These are phyloP conservation scores for Trichophyton verrucosum DNA, from an alignment of 2,329 filamentous ascomycete species.

Conservation along the genomic window DNA sequence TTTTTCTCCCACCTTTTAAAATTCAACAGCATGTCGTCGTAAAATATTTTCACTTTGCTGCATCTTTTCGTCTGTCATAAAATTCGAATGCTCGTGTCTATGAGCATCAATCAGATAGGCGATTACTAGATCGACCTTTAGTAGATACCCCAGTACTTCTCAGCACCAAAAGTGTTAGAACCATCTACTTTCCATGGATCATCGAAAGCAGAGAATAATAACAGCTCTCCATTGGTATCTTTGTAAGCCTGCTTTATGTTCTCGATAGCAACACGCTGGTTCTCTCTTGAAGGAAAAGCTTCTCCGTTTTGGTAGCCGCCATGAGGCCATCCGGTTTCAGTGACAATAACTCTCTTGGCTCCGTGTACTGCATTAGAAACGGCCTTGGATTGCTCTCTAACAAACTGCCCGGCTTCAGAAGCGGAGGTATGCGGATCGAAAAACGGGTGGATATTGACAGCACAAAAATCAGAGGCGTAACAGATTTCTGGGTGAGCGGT, in stretches of 20 bases:
- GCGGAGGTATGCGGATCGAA: conserved; percentile 56
- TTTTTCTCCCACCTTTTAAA: not conserved
- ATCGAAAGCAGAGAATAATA: conserved; percentile 71
- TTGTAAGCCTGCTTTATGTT: conserved; percentile 52
- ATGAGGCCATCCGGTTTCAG: conserved; percentile 76
- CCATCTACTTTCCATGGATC: conserved; percentile 63
- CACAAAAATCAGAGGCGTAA: conserved; percentile 61
- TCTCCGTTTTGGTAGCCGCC: conserved; percentile 51
- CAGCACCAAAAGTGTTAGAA: conserved; percentile 52
- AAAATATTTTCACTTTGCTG: not conserved
- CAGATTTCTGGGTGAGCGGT: conserved; percentile 57
- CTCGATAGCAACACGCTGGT: conserved; percentile 54
- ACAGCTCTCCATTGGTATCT: conserved; percentile 35
- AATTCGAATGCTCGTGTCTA: not conserved
- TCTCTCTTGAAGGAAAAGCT: conserved; percentile 55
- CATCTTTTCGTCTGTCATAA: not conserved
- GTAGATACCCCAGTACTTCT: conserved; percentile 58
- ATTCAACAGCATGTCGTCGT: not conserved
- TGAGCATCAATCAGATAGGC: not conserved
- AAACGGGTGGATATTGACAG: conserved; percentile 73
- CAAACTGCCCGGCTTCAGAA: conserved; percentile 52
- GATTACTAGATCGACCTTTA: not conserved
- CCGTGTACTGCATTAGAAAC: conserved; percentile 38
- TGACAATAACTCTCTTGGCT: conserved; percentile 56
- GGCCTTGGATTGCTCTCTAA: conserved; percentile 42